Conservation (phyloP, 176 grass and related monocot genomes). For the Rhynchospora pubera region DNA sequence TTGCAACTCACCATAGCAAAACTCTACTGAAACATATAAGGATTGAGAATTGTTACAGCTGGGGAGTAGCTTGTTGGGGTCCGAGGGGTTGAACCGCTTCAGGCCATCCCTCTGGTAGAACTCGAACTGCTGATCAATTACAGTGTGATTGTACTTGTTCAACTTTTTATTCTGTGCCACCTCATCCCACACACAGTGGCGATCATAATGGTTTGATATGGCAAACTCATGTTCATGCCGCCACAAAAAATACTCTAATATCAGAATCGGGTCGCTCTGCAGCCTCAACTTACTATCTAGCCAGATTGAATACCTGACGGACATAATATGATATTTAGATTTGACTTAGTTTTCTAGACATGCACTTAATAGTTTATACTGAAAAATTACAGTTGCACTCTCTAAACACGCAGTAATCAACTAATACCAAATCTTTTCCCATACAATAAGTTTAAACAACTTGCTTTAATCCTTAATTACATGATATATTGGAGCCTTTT, state of each 20-base stretch:
- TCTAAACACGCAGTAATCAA: not conserved
- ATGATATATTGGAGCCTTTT: not conserved
- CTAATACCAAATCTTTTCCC: not conserved
- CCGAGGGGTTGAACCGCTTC: conserved; percentile 59
- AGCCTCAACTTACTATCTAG: conserved; percentile 95
- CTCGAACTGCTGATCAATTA: conserved; percentile 96
- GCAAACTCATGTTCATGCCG: conserved; percentile 82
- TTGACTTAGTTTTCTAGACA: not conserved
- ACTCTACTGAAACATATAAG: conserved; percentile 15
- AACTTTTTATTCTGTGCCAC: conserved; percentile 95
- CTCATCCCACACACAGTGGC: conserved; percentile 96
- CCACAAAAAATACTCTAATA: conserved; percentile 97
- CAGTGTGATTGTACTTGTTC: conserved; percentile 95
- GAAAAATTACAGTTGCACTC: not conserved
- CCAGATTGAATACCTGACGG: conserved; percentile 94
- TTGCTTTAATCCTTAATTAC: not conserved
- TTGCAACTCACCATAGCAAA: no score
- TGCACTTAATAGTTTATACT: not conserved
- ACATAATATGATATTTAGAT: conserved; percentile 8
- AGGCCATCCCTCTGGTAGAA: conserved; percentile 95
- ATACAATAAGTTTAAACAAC: not conserved
- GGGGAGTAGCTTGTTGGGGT: conserved; percentile 77
- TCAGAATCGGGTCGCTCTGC: conserved; percentile 87
- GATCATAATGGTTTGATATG: conserved; percentile 98
- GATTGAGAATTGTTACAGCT: conserved; percentile 59